phyloP scores from a whole-genome alignment of 148 eudicot genomes.

The Amaranthus cruentus region DNA sequence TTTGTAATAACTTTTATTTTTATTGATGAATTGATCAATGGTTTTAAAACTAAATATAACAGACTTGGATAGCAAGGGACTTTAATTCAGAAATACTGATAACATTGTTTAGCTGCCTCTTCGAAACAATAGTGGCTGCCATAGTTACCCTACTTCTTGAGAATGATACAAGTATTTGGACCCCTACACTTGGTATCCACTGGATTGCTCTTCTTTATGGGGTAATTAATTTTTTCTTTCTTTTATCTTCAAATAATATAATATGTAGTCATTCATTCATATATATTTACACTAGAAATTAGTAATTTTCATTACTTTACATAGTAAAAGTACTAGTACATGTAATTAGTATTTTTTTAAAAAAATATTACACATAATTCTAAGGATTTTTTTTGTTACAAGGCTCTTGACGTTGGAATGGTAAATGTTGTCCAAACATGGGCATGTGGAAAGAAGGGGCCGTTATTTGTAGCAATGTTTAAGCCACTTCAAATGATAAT shows the following conservation, averaged over 20 bases:
- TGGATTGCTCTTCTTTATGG: slow-evolving; percentile 25
- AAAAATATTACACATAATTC: too few species aligned
- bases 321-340: too few species aligned
- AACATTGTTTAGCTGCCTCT: slow-evolving; percentile 22
- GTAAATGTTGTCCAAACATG: slow-evolving; percentile 20
- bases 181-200: slow-evolving; percentile 14
- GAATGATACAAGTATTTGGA: slow-evolving; percentile 29
- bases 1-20: too few species aligned
- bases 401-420: slow-evolving; percentile 14
- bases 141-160: slow-evolving; percentile 25
- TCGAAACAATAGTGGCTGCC: slow-evolving; percentile 20
- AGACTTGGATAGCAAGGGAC: slow-evolving; percentile 39
- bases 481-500: slow-evolving; percentile 35
- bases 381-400: neutral
- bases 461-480: slow-evolving; percentile 26
- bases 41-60: neutral
- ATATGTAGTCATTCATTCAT: too few species aligned
- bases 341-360: too few species aligned
- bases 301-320: too few species aligned
- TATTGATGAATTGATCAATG: too few species aligned
- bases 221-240: slow-evolving; percentile 15
- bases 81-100: slow-evolving; percentile 32
- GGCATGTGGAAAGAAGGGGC: slow-evolving; percentile 31
- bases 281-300: too few species aligned
- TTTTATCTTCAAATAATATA: neutral